These are phyloP conservation scores for Colletotrichum phormii DNA, from an alignment of 2,329 filamentous ascomycete species.

Conservation along the genomic window DNA sequence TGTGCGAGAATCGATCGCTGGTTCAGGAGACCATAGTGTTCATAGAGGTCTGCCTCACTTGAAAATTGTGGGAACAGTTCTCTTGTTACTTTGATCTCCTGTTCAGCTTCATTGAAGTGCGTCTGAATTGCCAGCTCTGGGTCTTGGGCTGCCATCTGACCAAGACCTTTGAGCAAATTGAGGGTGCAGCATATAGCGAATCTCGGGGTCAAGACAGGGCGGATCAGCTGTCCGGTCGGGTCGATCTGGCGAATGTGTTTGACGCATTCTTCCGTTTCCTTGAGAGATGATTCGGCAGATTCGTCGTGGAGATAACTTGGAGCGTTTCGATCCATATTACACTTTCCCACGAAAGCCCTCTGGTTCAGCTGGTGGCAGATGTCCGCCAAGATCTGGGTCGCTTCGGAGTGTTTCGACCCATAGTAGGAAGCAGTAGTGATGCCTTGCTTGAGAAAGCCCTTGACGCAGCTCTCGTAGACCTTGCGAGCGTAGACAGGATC, in stretches of 20 bases:
- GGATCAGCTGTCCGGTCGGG: constrained; percentile 55
- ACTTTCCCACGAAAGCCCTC: constrained; percentile 71
- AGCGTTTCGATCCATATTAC: constrained; percentile 69
- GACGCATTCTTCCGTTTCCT: constrained; percentile 62
- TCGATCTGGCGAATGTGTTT: constrained; percentile 58
- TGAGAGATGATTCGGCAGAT: constrained; percentile 58
- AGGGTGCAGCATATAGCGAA: constrained; percentile 71
- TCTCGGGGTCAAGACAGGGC: constrained; percentile 66
- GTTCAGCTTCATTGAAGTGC: constrained; percentile 74
- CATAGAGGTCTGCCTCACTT: constrained; percentile 71
- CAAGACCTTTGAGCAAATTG: constrained; percentile 66
- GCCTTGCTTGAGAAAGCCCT: constrained; percentile 70
- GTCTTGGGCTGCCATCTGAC: constrained; percentile 61
- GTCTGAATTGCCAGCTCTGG: constrained; percentile 69
- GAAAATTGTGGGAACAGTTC: constrained; percentile 66
- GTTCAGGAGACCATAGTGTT: constrained; percentile 64
- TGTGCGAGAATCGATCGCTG: constrained; percentile 72
- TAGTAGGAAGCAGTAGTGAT: constrained; percentile 73
- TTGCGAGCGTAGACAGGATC: constrained; percentile 63
- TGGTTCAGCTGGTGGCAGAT: constrained; percentile 65
- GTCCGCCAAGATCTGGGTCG: constrained; percentile 68
- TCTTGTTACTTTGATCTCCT: constrained; percentile 67
- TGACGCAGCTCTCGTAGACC: constrained; percentile 64
- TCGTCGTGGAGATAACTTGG: constrained; percentile 66
- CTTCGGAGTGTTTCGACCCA: constrained; percentile 65